Base-by-base conservation (phyloP, 441 rosid species). In the Biscutella laevigata region DNA sequence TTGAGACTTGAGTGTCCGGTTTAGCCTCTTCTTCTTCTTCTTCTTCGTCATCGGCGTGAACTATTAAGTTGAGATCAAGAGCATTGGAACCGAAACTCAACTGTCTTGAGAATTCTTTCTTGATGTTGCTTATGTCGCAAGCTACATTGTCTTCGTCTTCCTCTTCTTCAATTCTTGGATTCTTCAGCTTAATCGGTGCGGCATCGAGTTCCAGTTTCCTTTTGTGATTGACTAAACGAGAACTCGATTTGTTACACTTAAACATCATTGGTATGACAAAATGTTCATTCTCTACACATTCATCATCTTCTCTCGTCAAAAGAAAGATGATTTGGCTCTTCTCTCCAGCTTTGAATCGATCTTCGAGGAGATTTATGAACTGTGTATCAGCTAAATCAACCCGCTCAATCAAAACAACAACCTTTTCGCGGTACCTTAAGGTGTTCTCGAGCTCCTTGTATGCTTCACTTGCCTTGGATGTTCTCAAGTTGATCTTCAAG, bases 41-140 rank as follows among this genome's bases (percentile, higher is more conserved):
- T 9, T 53, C 50, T 30, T 65, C 69, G 5, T 59, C 62, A 7
- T 67, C 74, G 1, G 61, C 81, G 2, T 73, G 72, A 3, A 80
- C 82, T 59, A 57, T 74, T 53, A 78, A 66, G 75, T 89, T 89
- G 4, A 89, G 82, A 46, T 89, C 97, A 25, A 86, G 86, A 26
- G 61, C 70, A 71, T 57, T 80, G 61, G 74, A 69, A 47, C 81
- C 72, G 35, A 84, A 72, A 12, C 19, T 67, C 40, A 61, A 28
- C 54, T 83, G 84, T 46, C 82, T 77, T 12, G 88, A 82, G 33
- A 77, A 64, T 43, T 65, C 72, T 46, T 71, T 67, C 60, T 69
- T 69, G 16, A 48, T 55, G 43, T 32, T 69, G 48, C 63, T 67
- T 37, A 64, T 71, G 7, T 70, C 74, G 14, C 68, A 49, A 50